Evolutionary conservation across 2,329 filamentous ascomycete genomes (phyloP).

Genomic region (Cercospora sesami): DNA sequence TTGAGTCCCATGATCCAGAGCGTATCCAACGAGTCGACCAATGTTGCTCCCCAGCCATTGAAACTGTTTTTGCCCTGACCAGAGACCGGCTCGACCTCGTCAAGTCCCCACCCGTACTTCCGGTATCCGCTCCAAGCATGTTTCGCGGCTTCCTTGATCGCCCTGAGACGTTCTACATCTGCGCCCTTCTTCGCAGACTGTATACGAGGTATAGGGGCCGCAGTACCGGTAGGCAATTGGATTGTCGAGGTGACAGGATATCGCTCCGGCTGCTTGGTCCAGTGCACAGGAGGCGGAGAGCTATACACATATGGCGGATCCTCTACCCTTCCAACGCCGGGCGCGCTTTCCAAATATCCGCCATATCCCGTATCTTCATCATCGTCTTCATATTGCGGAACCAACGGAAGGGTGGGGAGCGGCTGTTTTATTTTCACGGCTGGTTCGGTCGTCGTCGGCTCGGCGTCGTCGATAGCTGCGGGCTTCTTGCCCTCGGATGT

Average conservation of each 20-base stretch:
- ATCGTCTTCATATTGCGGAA: slow-evolving; percentile 7
- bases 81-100: slow-evolving; percentile 76
- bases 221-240: slow-evolving; percentile 68
- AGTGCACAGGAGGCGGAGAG: slow-evolving; percentile 52
- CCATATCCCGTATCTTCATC: slow-evolving; percentile 11
- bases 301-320: slow-evolving; percentile 12
- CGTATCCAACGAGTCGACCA: slow-evolving; percentile 80
- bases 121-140: slow-evolving; percentile 83
- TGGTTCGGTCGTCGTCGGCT: neutral
- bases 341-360: slow-evolving; percentile 1
- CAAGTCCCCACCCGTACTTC: slow-evolving; percentile 76
- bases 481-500: neutral
- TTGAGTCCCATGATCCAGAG: slow-evolving; percentile 82
- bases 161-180: slow-evolving; percentile 61
- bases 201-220: slow-evolving; percentile 71
- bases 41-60: slow-evolving; percentile 84
- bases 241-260: slow-evolving; percentile 80
- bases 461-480: neutral
- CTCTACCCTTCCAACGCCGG: slow-evolving; percentile 4
- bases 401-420: slow-evolving; percentile 16
- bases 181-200: slow-evolving; percentile 68
- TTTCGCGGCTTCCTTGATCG: slow-evolving; percentile 72
- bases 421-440: slow-evolving; percentile 2
- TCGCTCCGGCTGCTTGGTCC: slow-evolving; percentile 65
- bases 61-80: slow-evolving; percentile 74